phyloP scores from a whole-genome alignment of 108 stramenopile genomes.

The Pseudonitzschia multistriata region DNA sequence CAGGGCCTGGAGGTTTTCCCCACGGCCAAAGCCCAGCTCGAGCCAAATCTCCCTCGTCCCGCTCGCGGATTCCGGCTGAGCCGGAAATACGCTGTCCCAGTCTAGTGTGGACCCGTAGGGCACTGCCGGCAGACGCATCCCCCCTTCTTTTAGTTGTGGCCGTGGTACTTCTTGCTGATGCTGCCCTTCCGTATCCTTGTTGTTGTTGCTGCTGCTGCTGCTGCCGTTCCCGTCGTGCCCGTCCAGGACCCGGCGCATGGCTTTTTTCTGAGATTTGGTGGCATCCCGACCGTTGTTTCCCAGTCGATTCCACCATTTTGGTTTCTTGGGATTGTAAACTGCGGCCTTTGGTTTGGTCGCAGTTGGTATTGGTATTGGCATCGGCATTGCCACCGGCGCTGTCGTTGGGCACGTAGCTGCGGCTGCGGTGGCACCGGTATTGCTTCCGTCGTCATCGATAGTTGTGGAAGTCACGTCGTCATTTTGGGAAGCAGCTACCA shows the following conservation, averaged over 20 bases:
- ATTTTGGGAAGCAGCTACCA: too few species aligned
- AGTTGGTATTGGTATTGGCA: too few species aligned
- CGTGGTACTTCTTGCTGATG: not conserved
- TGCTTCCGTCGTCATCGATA: too few species aligned
- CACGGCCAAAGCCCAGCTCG: constrained; percentile 74
- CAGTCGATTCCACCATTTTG: constrained; percentile 70
- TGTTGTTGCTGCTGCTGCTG: not conserved
- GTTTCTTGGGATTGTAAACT: constrained; percentile 49
- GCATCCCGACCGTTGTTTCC: constrained; percentile 41
- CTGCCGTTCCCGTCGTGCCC: not conserved
- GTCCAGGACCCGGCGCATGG: constrained; percentile 43
- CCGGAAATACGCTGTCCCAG: constrained; percentile 27
- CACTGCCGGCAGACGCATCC: constrained; percentile 20
- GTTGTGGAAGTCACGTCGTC: too few species aligned
- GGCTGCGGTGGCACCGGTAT: too few species aligned
- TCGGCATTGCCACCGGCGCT: too few species aligned
- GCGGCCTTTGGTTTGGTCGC: too few species aligned
- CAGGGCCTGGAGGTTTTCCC: constrained; percentile 62
- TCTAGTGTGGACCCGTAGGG: constrained; percentile 29
- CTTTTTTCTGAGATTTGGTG: constrained; percentile 57
- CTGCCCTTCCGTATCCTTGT: not conserved
- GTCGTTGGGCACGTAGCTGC: too few species aligned
- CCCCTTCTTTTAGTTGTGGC: not conserved
- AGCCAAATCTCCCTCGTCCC: constrained; percentile 46
- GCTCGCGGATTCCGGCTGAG: not conserved